A percentile compares a stretch with the other conserved stretches of the same genome.
These are phyloP conservation scores for Populus simonii DNA, from an alignment of 345 rosid genomes.

Conservation along the genomic window DNA sequence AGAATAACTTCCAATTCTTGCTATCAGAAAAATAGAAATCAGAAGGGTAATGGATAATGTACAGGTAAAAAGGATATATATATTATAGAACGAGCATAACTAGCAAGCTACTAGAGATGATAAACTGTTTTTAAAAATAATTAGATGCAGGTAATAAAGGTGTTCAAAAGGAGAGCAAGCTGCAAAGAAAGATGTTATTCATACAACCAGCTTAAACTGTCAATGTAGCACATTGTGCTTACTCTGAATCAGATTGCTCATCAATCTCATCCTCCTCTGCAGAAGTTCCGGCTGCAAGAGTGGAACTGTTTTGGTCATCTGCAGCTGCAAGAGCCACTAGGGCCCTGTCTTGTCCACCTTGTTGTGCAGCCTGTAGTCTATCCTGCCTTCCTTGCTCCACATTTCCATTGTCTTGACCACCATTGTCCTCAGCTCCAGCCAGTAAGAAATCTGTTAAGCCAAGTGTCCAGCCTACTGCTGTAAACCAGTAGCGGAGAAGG, in stretches of 20 bases:
- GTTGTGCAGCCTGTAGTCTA: conserved; percentile 50
- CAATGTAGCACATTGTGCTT: conserved; percentile 31
- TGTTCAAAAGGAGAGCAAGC: background rate
- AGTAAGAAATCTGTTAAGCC: conserved; percentile 79
- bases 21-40: background rate
- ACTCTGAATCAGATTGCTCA: conserved; percentile 89
- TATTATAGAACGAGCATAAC: background rate
- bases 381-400: conserved; percentile 75
- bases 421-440: conserved; percentile 75
- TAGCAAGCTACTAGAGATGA: background rate
- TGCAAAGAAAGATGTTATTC: background rate
- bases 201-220: background rate
- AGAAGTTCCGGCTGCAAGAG: conserved; percentile 35
- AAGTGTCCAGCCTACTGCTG: conserved; percentile 89
- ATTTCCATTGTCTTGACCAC: conserved; percentile 71
- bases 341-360: conserved; percentile 65
- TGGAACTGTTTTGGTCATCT: conserved; percentile 47
- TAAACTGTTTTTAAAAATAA: background rate
- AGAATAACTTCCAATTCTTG: background rate
- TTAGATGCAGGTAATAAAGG: background rate
- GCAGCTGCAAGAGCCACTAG: conserved; percentile 51
- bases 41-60: background rate
- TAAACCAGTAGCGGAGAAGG: conserved; percentile 88
- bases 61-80: background rate
- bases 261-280: conserved; percentile 71